phyloP scores from a whole-genome alignment of 306 rosid species.

The Mucuna pruriens region DNA sequence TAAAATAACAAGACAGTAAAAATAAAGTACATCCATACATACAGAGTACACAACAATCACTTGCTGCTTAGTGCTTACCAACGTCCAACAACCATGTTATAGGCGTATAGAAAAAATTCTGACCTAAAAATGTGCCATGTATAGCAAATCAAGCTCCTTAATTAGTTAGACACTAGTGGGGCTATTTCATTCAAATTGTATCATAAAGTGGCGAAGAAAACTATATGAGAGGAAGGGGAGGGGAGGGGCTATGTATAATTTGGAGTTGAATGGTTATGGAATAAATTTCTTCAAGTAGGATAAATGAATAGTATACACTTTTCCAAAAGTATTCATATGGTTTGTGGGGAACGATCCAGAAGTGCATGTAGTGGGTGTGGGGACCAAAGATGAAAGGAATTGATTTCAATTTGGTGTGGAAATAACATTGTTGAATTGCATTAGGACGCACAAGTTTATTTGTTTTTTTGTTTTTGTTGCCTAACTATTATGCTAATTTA shows the following conservation, averaged over 20 bases:
- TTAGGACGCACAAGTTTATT: background rate
- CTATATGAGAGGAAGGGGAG: background rate
- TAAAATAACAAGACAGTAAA: background rate
- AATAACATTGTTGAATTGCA: slow-evolving; percentile 13
- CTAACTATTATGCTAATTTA: slow-evolving; percentile 30
- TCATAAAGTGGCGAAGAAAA: slow-evolving; percentile 23
- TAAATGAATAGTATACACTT: slow-evolving; percentile 32
- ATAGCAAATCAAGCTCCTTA: slow-evolving; percentile 1
- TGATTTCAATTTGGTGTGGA: slow-evolving; percentile 27
- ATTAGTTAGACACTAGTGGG: background rate
- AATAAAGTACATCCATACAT: background rate
- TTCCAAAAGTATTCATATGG: slow-evolving; percentile 34
- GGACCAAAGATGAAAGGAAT: slow-evolving; percentile 45
- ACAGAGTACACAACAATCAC: background rate
- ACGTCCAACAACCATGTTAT: background rate
- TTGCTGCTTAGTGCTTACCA: background rate
- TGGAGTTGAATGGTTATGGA: slow-evolving; percentile 35
- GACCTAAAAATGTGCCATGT: background rate
- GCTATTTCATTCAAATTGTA: background rate
- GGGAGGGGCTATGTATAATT: background rate
- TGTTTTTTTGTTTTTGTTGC: slow-evolving; percentile 29
- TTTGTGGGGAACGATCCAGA: slow-evolving; percentile 32
- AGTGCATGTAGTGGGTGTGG: slow-evolving; percentile 32
- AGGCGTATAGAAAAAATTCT: background rate
- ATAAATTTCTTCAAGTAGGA: slow-evolving; percentile 18